These are phyloP conservation scores for Yarrowia deformans DNA, from an alignment of 805 yeast species.

Conservation along the genomic window DNA sequence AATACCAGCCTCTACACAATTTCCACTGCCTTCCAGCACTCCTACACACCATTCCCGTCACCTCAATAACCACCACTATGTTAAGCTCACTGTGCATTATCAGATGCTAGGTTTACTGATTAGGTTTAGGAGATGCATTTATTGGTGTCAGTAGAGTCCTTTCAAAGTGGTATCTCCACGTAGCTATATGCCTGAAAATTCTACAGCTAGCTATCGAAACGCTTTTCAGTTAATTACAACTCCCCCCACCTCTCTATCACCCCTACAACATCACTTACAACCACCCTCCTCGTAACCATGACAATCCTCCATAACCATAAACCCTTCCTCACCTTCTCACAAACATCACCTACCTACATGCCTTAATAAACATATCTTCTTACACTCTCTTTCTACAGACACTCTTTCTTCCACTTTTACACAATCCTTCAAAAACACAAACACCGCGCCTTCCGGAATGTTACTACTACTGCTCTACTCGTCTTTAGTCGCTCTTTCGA, in stretches of 20 bases:
- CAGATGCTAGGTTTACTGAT: not conserved
- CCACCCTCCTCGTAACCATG: not conserved
- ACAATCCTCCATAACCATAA: not conserved
- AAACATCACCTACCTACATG: not conserved
- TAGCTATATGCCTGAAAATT: not conserved
- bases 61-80: not conserved
- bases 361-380: not conserved
- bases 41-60: no score
- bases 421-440: not conserved
- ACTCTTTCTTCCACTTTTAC: not conserved
- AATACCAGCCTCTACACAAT: no score
- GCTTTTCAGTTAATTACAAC: not conserved
- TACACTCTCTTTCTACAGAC: not conserved
- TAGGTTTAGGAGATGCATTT: not conserved
- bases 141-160: no score
- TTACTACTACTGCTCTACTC: slow-evolving; percentile 3
- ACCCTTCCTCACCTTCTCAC: not conserved
- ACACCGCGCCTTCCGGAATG: slow-evolving; percentile 24
- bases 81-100: slow-evolving; percentile 12
- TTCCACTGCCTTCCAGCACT: no score
- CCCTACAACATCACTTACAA: not conserved
- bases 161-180: not conserved
- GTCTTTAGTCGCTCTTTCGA: not conserved
- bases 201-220: not conserved
- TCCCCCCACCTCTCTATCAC: not conserved